Conservation (phyloP, 306 rosid genomes). For the Inga laurina region DNA sequence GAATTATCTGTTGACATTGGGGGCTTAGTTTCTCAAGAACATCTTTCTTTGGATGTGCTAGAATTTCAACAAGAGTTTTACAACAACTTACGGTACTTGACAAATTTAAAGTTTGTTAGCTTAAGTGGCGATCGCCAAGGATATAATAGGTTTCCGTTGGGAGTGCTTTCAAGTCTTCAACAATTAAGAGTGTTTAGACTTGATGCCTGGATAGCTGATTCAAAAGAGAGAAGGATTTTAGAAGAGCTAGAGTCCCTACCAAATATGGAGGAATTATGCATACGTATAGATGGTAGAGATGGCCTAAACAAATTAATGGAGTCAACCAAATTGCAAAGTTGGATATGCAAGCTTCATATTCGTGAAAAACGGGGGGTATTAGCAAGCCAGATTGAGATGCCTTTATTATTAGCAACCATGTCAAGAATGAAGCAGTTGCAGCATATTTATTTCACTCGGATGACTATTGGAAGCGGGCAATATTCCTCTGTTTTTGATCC, state of each 20-base stretch:
- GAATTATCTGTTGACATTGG: no score
- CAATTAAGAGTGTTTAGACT: no score
- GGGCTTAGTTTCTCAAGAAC: no score
- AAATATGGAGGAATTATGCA: background rate
- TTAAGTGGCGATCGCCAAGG: rapidly evolving
- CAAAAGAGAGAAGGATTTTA: background rate
- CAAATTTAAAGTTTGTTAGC: no score
- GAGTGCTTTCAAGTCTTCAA: no score
- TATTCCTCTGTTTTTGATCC: background rate
- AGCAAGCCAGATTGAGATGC: background rate
- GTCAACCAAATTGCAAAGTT: background rate
- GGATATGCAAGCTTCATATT: background rate
- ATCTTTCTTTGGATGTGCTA: no score
- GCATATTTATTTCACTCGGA: rapidly evolving
- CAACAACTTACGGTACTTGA: no score
- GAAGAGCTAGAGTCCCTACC: background rate
- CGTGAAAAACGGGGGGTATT: no score
- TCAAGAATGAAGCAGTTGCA: background rate
- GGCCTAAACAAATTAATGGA: background rate
- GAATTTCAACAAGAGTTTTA: no score
- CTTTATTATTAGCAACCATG: background rate
- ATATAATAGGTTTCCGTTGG: no score
- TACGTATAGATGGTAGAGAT: background rate
- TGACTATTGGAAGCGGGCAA: background rate
- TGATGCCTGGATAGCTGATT: no score